phyloP scores from a whole-genome alignment of 164 flowering plant genomes.

The Magnolia officinalis region DNA sequence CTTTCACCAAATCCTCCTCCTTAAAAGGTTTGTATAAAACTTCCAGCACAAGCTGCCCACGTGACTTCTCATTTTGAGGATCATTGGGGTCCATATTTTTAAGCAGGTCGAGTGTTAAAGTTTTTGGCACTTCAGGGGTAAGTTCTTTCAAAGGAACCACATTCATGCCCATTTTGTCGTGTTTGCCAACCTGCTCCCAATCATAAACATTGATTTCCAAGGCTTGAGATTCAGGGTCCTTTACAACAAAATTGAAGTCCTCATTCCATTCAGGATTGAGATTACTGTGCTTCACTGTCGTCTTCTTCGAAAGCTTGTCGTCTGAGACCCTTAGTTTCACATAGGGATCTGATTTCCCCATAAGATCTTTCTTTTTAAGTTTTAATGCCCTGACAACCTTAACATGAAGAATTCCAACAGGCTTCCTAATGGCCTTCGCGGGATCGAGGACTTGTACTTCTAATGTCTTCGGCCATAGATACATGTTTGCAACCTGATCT shows the following conservation, averaged over 20 bases:
- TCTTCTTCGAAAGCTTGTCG: slow-evolving; percentile 53
- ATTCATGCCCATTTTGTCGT: slow-evolving; percentile 85
- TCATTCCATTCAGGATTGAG: slow-evolving; percentile 94
- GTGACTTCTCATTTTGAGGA: slow-evolving; percentile 62
- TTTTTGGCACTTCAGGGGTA: slow-evolving; percentile 56
- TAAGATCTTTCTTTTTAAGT: slow-evolving; percentile 69
- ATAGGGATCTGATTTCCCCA: slow-evolving; percentile 83
- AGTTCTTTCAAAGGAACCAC: slow-evolving; percentile 67
- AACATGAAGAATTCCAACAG: slow-evolving; percentile 72
- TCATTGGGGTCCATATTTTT: slow-evolving; percentile 75
- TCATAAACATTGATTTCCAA: slow-evolving; percentile 62
- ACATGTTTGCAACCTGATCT: slow-evolving; percentile 94
- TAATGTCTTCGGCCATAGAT: slow-evolving; percentile 85
- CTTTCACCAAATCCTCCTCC: slow-evolving; percentile 47
- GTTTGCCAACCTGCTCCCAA: slow-evolving; percentile 91
- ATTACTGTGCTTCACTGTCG: slow-evolving; percentile 41
- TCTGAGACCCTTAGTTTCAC: slow-evolving; percentile 71
- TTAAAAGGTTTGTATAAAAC: slow-evolving; percentile 64
- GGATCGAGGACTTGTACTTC: slow-evolving; percentile 80
- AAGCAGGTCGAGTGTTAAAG: slow-evolving; percentile 53
- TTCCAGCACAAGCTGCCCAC: slow-evolving; percentile 72
- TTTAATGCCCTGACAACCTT: slow-evolving; percentile 64
- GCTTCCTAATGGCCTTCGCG: slow-evolving; percentile 57
- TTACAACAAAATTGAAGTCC: slow-evolving; percentile 63
- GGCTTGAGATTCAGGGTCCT: slow-evolving; percentile 64